These are phyloP conservation scores for Pouteria glomerata DNA, from an alignment of 148 eudicot species.

Conservation along the genomic window DNA sequence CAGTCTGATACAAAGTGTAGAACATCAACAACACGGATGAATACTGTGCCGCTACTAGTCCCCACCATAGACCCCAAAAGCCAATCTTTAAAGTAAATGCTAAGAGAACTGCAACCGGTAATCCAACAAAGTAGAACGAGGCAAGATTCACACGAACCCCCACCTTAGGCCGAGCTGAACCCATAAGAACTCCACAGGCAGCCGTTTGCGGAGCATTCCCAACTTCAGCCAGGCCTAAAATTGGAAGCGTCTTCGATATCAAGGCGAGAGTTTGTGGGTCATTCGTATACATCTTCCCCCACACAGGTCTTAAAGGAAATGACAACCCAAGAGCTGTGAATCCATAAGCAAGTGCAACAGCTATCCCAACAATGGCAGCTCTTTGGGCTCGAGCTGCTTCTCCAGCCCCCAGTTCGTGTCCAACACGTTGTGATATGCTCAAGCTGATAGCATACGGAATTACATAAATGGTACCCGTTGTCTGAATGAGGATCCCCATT, in stretches of 20 bases:
- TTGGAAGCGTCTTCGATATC: constrained; percentile 49
- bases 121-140: constrained; percentile 71
- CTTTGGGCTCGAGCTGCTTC: constrained; percentile 48
- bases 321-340: constrained; percentile 37
- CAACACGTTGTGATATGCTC: constrained; percentile 69
- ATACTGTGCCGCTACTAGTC: constrained; percentile 62
- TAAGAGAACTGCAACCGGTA: constrained; percentile 56
- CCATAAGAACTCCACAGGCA: constrained; percentile 69
- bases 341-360: constrained; percentile 35
- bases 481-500: constrained; percentile 77
- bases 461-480: constrained; percentile 64
- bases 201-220: constrained; percentile 89
- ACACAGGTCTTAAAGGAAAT: constrained; percentile 32
- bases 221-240: constrained; percentile 71
- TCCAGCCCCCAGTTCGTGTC: constrained; percentile 75
- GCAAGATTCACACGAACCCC: constrained; percentile 62
- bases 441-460: constrained; percentile 59
- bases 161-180: constrained; percentile 66
- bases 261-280: constrained; percentile 43
- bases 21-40: constrained; percentile 67
- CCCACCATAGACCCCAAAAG: constrained; percentile 70
- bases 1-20: constrained; percentile 41
- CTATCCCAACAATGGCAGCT: constrained; percentile 49
- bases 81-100: constrained; percentile 55
- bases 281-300: constrained; percentile 73